Evolutionary conservation across 768 basidiomycete species (phyloP).

Genomic region (Coprinopsis sp.): DNA sequence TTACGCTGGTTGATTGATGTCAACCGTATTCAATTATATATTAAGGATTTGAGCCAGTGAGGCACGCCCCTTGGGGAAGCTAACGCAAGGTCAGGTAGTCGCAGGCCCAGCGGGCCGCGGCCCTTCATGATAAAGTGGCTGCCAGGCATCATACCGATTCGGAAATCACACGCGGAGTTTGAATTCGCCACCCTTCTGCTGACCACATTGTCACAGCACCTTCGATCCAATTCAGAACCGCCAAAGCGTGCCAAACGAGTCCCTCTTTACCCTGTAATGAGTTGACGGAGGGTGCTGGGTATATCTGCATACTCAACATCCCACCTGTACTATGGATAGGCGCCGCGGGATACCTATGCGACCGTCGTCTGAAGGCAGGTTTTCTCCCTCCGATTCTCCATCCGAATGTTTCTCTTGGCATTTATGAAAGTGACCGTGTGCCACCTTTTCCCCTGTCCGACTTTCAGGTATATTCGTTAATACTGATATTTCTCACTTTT

Average conservation of each 20-base stretch:
- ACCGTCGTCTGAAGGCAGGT: slow-evolving; percentile 72
- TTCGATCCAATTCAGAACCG: not conserved
- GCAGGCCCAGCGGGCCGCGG: no score
- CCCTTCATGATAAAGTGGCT: no score
- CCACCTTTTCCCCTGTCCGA: no score
- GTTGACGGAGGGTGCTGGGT: slow-evolving; percentile 2
- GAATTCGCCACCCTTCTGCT: slow-evolving; percentile 1
- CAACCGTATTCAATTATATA: no score
- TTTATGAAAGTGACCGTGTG: no score
- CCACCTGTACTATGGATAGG: slow-evolving; percentile 39
- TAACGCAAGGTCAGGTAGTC: no score
- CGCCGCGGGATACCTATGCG: slow-evolving; percentile 56
- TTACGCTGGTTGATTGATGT: no score
- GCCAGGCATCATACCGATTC: no score
- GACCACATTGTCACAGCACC: slow-evolving; percentile 1
- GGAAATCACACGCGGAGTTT: slow-evolving; percentile 10
- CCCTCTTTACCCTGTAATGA: not conserved
- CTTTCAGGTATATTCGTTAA: no score
- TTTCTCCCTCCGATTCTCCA: slow-evolving; percentile 9
- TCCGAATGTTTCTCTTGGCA: slow-evolving; percentile 4
- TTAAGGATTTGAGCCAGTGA: no score
- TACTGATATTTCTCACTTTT: slow-evolving; percentile 7
- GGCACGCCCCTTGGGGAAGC: no score
- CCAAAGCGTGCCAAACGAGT: no score
- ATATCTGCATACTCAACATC: not conserved